Percentiles rank a stretch among this genome's conserved stretches.
Evolutionary conservation across 164 flowering plant genomes (phyloP).

Genomic region (Tetrastigma voinierianum): DNA sequence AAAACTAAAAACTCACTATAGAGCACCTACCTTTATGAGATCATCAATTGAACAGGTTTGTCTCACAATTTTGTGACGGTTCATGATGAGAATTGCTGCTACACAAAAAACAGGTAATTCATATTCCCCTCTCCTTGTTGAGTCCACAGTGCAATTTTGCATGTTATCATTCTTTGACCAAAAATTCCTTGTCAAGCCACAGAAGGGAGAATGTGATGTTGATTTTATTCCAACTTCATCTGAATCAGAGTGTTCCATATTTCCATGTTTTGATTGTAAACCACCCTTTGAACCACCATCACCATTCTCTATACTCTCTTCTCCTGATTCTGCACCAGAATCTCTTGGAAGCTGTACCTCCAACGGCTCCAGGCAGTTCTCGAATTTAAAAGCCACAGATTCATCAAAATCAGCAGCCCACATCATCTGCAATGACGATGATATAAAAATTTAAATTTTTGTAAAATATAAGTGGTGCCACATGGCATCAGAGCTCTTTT

Average conservation of each 20-base stretch:
- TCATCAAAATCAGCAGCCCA: slow-evolving; percentile 97
- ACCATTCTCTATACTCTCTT: slow-evolving; percentile 32
- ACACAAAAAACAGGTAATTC: slow-evolving; percentile 82
- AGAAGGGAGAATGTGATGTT: slow-evolving; percentile 48
- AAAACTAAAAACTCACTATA: not conserved
- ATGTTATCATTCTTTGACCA: slow-evolving; percentile 59
- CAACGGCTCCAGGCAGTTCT: slow-evolving; percentile 64
- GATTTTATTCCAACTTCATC: slow-evolving; percentile 41
- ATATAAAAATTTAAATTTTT: slow-evolving; percentile 1
- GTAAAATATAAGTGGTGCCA: no score
- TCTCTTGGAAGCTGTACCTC: slow-evolving; percentile 49
- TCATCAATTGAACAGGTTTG: slow-evolving; percentile 83
- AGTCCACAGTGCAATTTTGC: slow-evolving; percentile 32
- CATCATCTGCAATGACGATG: slow-evolving; percentile 68
- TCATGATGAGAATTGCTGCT: slow-evolving; percentile 75
- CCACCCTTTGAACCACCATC: slow-evolving; percentile 34
- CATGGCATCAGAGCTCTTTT: no score
- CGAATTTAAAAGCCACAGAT: slow-evolving; percentile 36
- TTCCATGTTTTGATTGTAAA: slow-evolving; percentile 31
- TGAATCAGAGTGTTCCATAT: slow-evolving; percentile 28
- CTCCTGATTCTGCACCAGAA: slow-evolving; percentile 33
- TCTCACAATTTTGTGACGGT: slow-evolving; percentile 69
- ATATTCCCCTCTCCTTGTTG: slow-evolving; percentile 58
- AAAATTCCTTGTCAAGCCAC: slow-evolving; percentile 72
- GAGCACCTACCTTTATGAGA: slow-evolving; percentile 65